These are phyloP conservation scores for Mortierella hygrophila DNA, from an alignment of 192 early-diverging fungal species.

Conservation along the genomic window DNA sequence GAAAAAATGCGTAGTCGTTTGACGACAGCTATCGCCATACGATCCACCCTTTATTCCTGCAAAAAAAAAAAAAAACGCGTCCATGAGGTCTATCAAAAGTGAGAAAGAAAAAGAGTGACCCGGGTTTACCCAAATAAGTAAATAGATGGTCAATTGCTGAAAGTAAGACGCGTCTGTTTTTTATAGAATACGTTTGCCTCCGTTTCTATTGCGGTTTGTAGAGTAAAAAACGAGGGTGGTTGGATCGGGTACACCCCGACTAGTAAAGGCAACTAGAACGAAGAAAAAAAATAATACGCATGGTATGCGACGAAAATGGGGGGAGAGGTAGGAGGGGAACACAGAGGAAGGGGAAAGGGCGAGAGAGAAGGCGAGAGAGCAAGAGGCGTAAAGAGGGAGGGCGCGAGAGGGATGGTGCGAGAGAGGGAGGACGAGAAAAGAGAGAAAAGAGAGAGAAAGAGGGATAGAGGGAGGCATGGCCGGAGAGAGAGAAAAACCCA, in stretches of 20 bases:
- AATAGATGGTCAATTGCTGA: too few species aligned
- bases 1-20: neutral
- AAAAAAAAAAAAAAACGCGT: neutral
- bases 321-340: neutral
- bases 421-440: neutral
- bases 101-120: neutral
- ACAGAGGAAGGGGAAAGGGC: neutral
- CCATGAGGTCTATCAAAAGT: neutral
- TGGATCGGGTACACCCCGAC: constrained; percentile 1
- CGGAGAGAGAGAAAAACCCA: too few species aligned
- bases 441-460: neutral
- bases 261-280: neutral
- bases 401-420: neutral
- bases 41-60: neutral
- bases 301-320: neutral
- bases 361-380: neutral
- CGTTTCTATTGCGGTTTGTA: neutral
- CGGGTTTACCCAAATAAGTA: too few species aligned
- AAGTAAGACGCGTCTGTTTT: neutral
- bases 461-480: too few species aligned
- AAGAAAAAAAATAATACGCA: neutral
- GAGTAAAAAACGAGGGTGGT: neutral
- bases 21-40: neutral
- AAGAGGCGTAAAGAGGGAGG: neutral
- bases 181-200: neutral